Evolutionary conservation across 1,139 yeast species (phyloP), one percentile per base, ranked within the genome.

Genomic region (Nematodospora anomalae): DNA sequence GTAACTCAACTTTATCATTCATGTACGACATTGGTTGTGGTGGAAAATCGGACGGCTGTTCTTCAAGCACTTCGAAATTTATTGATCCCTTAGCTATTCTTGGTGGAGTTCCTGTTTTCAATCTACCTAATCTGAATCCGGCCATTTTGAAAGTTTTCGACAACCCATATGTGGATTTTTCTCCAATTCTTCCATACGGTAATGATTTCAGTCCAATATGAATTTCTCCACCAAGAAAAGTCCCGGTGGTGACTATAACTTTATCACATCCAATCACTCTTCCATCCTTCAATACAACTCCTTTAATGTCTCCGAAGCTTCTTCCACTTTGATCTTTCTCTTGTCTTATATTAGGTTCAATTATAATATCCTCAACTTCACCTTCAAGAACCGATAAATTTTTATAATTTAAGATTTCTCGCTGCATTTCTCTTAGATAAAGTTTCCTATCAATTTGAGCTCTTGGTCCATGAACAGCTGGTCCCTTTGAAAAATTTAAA

Each of bases 391-490:
- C 75, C 4, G 64, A 58, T 40, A 90, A 67, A 43, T 83, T 77
- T 4, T 72, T 64, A 60, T 89, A 90, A 39, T 64, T 57, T 32
- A 64, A 58, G 14, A 94, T 70, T 43, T 71, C 82, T 3, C 58
- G 50, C 55, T 87, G 95, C 97, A 92, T 92, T 52, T 86, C 94
- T 9, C 59, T 55, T 51, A 84, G 67, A 57, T 92, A 94, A 3
- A 90, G 73, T 33, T 77, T 67, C 44, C 99, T 68, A 58, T 94
- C 98, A 22, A 94, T 92, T 58, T 94, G 98, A 1, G 97, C 97
- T 41, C 99, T 64, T 5, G 97, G 97, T 0, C 98, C 98, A 86
- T 97, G 95, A 1, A 90, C 98, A 0, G 98, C 98, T 0, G 97
- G 88, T 1, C 99, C 99, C 48, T 88, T 77, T 3, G 96, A 84